Base-by-base conservation (phyloP, 441 rosid species). In the Flueggea neowawraea region DNA sequence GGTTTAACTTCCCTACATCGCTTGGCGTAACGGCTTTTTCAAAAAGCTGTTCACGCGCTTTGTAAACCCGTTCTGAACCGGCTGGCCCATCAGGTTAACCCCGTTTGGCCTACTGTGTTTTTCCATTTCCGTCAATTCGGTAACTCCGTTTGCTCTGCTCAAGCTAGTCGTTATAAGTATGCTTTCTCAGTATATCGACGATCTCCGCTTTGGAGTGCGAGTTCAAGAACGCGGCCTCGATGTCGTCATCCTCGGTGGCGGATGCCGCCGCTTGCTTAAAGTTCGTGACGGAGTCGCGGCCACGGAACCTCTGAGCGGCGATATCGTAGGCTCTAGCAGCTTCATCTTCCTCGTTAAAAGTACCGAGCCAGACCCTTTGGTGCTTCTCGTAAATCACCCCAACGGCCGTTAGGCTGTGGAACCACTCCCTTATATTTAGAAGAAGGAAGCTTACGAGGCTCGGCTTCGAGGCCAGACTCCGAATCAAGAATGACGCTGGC, bases 341-440 rank as follows among this genome's bases (percentile, higher is more conserved):
- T 50, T 90, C 97, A 9, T 85, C 84, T 68, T 93, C 91, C 56
- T 84, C 89, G 71, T 88, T 93, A 75, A 93, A 93, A 12, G 98
- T 93, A 2, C 98, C 98, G 5, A 93, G 91, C 98, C 98, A 93
- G 43, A 93, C 96, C 12, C 96, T 78, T 53, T 88, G 96, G 64
- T 92, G 98, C 74, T 92, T 92, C 90, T 88, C 97, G 82, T 92
- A 92, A 55, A 92, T 92, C 88, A 0, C 98, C 97, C 98, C 98
- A 94, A 1, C 97, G 87, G 60, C 97, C 98, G 69, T 94, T 94
- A 0, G 98, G 98, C 56, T 94, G 97, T 4, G 97, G 97, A 49
- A 94, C 98, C 5, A 94, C 97, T 0, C 98, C 98, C 74, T 94
- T 94, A 82, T 79, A 94, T 62, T 82, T 87, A 2, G 98, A 94